phyloP scores from a whole-genome alignment of 2,329 filamentous ascomycete genomes.

The Penicillium sp. region DNA sequence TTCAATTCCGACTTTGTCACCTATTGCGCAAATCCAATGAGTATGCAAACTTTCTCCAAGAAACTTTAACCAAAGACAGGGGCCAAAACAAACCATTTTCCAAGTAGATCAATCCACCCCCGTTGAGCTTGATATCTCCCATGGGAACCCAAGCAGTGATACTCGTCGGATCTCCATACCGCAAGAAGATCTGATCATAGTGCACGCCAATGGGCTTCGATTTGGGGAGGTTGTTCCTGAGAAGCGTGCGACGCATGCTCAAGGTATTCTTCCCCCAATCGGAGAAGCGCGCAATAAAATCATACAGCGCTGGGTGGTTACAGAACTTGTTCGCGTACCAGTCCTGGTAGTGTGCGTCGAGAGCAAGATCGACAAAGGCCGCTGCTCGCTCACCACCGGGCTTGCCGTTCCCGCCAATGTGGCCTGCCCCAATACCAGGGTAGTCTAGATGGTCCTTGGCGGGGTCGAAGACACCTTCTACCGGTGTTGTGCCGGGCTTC shows the following conservation, averaged over 20 bases:
- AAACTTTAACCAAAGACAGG: neutral
- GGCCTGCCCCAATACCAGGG: slow-evolving; percentile 55
- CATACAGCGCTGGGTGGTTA: slow-evolving; percentile 49
- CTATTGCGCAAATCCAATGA: slow-evolving; percentile 14
- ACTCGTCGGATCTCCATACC: slow-evolving; percentile 53
- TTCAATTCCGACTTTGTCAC: slow-evolving; percentile 30
- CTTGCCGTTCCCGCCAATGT: slow-evolving; percentile 42
- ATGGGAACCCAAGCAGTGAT: slow-evolving; percentile 59
- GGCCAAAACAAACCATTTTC: slow-evolving; percentile 39
- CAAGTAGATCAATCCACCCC: slow-evolving; percentile 59
- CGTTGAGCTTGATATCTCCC: slow-evolving; percentile 52
- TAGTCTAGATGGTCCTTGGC: slow-evolving; percentile 43
- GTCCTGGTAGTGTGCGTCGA: slow-evolving; percentile 52
- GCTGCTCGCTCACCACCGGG: slow-evolving; percentile 45
- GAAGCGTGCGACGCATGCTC: slow-evolving; percentile 47
- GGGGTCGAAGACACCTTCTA: slow-evolving; percentile 54
- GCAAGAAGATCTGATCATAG: slow-evolving; percentile 59
- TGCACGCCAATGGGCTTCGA: slow-evolving; percentile 60
- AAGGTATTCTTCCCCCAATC: slow-evolving; percentile 54
- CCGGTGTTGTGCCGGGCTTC: slow-evolving; percentile 50
- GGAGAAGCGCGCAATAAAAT: slow-evolving; percentile 52
- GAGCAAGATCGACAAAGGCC: slow-evolving; percentile 49
- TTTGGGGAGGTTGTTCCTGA: slow-evolving; percentile 56
- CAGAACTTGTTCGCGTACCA: slow-evolving; percentile 57
- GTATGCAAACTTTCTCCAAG: neutral